phyloP scores from a whole-genome alignment of 202 grass and related monocot genomes.

The Hordeum pubiflorum region DNA sequence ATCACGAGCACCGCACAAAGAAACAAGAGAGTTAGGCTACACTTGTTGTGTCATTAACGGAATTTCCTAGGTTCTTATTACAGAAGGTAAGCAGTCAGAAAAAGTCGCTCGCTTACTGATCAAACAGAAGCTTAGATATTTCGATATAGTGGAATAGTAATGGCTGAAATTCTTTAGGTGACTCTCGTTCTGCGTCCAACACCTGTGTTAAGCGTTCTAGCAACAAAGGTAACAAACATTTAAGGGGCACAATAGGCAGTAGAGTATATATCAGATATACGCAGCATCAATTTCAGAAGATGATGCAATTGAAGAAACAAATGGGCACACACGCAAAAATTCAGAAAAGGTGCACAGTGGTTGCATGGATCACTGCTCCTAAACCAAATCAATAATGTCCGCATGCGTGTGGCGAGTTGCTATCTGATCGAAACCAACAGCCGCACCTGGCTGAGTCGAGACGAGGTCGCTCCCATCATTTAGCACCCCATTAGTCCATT shows the following conservation, averaged over 20 bases:
- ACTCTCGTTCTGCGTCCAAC: constrained; percentile 83
- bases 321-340: neutral
- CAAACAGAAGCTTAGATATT: constrained; percentile 85
- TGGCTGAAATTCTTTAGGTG: constrained; percentile 88
- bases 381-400: no score
- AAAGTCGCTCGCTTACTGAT: constrained; percentile 47
- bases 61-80: neutral
- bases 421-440: no score
- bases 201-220: constrained; percentile 83
- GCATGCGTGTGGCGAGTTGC: no score
- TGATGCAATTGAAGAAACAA: neutral
- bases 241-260: neutral
- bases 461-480: no score
- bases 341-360: neutral
- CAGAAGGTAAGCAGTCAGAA: neutral
- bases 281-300: neutral
- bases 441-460: no score
- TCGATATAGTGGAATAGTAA: constrained; percentile 89
- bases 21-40: neutral
- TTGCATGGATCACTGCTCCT: neutral
- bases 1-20: constrained; percentile 49
- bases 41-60: neutral
- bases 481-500: no score
- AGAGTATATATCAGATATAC: neutral
- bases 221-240: constrained; percentile 26